Evolutionary conservation across 176 grass and related monocot genomes (phyloP).

Genomic region (Cocos nucifera): DNA sequence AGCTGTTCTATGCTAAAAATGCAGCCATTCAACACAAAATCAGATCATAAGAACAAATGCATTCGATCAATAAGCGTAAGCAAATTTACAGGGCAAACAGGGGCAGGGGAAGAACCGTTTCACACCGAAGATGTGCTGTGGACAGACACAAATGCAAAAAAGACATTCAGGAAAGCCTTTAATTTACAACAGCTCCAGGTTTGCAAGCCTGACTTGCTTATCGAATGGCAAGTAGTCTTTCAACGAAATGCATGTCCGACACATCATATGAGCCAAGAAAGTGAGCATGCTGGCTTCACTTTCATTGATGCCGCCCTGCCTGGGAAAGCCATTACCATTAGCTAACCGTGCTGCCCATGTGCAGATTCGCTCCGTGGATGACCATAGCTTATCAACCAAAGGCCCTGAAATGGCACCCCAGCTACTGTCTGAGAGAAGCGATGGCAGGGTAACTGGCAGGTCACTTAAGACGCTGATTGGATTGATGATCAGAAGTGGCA

Average conservation of each 20-base stretch:
- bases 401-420: conserved; percentile 40
- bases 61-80: too few relatives aligned
- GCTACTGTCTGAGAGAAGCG: conserved; percentile 48
- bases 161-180: too few relatives aligned
- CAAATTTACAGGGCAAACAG: too few relatives aligned
- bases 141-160: too few relatives aligned
- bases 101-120: too few relatives aligned
- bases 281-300: conserved; percentile 37
- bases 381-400: conserved; percentile 57
- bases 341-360: conserved; percentile 37
- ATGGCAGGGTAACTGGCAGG: conserved; percentile 65
- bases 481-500: conserved; percentile 75
- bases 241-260: conserved; percentile 50
- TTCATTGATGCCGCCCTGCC: conserved; percentile 27
- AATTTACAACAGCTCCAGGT: conserved; percentile 26
- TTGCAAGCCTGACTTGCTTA: conserved; percentile 68
- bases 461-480: conserved; percentile 53
- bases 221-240: conserved; percentile 60
- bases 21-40: too few relatives aligned
- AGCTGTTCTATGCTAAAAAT: too few relatives aligned
- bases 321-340: conserved; percentile 8
- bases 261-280: conserved; percentile 44
- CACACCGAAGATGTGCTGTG: too few relatives aligned
- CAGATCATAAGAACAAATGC: too few relatives aligned
- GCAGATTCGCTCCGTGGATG: conserved; percentile 41